Evolutionary conservation across 805 yeast species (phyloP), one percentile per base, ranked within the genome.

Genomic region (Candida arabinofermentans): DNA sequence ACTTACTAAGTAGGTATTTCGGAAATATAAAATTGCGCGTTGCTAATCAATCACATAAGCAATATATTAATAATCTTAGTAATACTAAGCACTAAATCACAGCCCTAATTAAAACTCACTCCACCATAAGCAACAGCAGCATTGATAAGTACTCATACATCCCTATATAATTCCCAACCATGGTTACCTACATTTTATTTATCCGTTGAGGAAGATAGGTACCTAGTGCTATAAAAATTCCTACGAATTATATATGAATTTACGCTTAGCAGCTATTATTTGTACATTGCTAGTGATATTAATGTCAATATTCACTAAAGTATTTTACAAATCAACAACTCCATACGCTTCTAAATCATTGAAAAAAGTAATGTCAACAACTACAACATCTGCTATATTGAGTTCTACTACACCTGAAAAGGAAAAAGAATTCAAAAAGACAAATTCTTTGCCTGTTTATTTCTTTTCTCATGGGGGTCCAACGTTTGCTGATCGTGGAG

Each of bases 381-480:
- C 42, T 6, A 8, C 41, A 8, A n/a, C 30, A 17, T 8, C 24
- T 3, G 16, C 31, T 9, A 21, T 21, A 10, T 13, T 8, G n/a
- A 12, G 6, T 16, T 27, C 40, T 2, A 2, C 24, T n/a, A 27
- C 37, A 26, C 17, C 16, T n/a, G 32, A 29, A 5, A 14, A 29
- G 8, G 32, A 29, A 7, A 14, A 17, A 14, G 19, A 10, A 14
- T 53, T 55, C 36, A 48, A 43, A 8, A 38, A 47, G 24, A 42
- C 55, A 14, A 36, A 27, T 4, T 48, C 61, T 8, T 37, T 57
- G 22, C 91, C 93, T 6, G 74, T 79, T 1, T 83, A 65, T 57
- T 86, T 85, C 59, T 57, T 84, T 33, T 79, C 87, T n/a, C 95
- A 86, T 62, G 95, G 95, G 7, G 93, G 90, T 0, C 95, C 95